These are phyloP conservation scores for Wickerhamiella domercqiae DNA, from an alignment of 805 yeast genomes.

Conservation along the genomic window DNA sequence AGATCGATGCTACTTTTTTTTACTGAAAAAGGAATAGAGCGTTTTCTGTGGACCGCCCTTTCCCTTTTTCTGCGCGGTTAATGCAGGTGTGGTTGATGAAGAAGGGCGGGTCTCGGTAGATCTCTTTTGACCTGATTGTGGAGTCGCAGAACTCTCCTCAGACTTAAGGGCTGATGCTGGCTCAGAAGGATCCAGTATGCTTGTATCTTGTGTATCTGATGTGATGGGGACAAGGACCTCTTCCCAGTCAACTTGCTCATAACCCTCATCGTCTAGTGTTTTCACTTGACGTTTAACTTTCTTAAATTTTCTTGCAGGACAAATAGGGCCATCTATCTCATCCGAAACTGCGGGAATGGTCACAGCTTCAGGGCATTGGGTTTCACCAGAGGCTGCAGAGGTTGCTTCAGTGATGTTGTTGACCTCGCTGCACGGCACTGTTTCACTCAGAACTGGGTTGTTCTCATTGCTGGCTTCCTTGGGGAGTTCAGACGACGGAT, in stretches of 20 bases:
- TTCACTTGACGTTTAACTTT: not conserved
- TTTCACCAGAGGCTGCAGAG: not conserved
- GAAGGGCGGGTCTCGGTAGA: too few relatives aligned
- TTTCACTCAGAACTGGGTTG: not conserved
- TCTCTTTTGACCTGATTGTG: too few relatives aligned
- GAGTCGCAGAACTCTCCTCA: too few relatives aligned
- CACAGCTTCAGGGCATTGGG: not conserved
- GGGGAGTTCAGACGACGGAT: not conserved
- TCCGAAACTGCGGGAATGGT: not conserved
- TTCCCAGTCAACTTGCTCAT: not conserved
- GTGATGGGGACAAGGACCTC: not conserved
- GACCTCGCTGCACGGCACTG: too few relatives aligned
- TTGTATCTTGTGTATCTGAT: too few relatives aligned
- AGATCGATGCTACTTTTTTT: too few relatives aligned
- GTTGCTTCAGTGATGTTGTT: not conserved
- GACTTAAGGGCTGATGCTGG: too few relatives aligned
- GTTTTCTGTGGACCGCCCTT: not conserved
- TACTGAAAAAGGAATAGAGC: not conserved
- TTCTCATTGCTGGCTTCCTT: constrained; percentile 1
- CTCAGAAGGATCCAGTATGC: too few relatives aligned
- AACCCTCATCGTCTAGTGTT: not conserved
- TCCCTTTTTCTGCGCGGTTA: not conserved
- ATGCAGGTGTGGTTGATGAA: too few relatives aligned
- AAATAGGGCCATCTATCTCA: not conserved
- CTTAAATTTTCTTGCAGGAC: not conserved